phyloP scores from a whole-genome alignment of 441 rosid genomes.

The Eugenia klotzschiana region DNA sequence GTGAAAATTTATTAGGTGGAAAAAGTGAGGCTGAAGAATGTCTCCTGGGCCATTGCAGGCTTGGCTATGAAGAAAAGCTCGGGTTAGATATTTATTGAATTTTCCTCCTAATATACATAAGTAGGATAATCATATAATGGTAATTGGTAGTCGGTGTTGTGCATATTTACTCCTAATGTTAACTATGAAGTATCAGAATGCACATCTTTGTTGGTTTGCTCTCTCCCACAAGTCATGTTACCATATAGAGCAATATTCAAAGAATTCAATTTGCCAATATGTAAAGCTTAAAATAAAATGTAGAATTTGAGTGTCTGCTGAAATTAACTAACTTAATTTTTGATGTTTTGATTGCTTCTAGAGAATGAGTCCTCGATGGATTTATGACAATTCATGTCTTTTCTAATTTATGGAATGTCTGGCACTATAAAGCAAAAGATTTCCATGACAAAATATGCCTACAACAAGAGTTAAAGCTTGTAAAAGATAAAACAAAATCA shows the following conservation, averaged over 20 bases:
- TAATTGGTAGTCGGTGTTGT: not conserved
- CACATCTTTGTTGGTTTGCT: not conserved
- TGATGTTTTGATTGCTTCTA: not conserved
- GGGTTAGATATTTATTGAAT: conserved; percentile 32
- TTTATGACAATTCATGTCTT: not conserved
- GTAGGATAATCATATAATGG: not conserved
- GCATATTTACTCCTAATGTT: not conserved
- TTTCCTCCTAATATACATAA: not conserved
- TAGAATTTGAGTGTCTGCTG: not conserved
- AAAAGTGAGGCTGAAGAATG: conserved; percentile 72
- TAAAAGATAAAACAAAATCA: not conserved
- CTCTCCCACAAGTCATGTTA: not conserved
- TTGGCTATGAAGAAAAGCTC: conserved; percentile 54
- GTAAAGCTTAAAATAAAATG: not conserved
- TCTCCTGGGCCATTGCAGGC: conserved; percentile 81
- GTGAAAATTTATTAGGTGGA: conserved; percentile 26
- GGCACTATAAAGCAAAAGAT: not conserved
- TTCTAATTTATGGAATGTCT: not conserved
- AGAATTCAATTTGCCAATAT: not conserved
- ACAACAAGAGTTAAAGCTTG: not conserved
- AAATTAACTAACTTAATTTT: not conserved
- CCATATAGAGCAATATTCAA: not conserved
- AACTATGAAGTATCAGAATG: not conserved
- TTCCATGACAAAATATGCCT: not conserved
- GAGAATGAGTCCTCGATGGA: not conserved